Evolutionary conservation across 2,329 filamentous ascomycete genomes (phyloP).

Genomic region (Xylariaceae sp.): DNA sequence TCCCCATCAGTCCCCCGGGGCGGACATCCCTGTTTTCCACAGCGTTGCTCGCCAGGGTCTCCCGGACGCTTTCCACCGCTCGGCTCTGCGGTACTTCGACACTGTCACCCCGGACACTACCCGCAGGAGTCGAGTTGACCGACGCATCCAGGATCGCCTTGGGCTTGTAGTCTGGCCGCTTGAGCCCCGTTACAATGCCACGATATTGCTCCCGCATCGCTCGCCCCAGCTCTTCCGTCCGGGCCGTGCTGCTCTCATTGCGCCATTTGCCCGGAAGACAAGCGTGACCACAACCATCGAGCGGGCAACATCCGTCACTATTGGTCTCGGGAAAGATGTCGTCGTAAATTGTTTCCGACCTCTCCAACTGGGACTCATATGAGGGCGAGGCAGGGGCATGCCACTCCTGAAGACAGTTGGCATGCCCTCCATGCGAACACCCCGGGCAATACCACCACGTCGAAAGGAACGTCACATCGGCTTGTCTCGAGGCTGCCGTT

Average conservation of each 20-base stretch:
- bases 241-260: conserved; percentile 41
- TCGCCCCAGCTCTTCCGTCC: conserved; percentile 50
- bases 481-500: not conserved
- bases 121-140: conserved; percentile 17
- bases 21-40: conserved; percentile 14
- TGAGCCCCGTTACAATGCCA: conserved; percentile 18
- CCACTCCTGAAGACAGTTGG: conserved; percentile 57
- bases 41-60: conserved; percentile 36
- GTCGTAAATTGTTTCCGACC: conserved; percentile 18
- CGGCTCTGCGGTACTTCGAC: conserved; percentile 56
- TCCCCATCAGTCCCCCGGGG: conserved; percentile 41
- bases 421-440: conserved; percentile 60
- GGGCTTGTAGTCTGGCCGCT: conserved; percentile 14
- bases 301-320: conserved; percentile 57
- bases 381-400: conserved; percentile 37
- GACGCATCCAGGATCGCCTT: conserved; percentile 12
- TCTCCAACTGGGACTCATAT: conserved; percentile 4
- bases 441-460: conserved; percentile 63
- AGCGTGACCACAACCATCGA: conserved; percentile 62
- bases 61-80: conserved; percentile 57
- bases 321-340: conserved; percentile 33
- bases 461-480: conserved; percentile 31
- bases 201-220: conserved; percentile 42
- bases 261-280: conserved; percentile 57
- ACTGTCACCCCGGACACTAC: conserved; percentile 43